Evolutionary conservation across 2,329 filamentous ascomycete species (phyloP), one percentile per base, ranked within the genome.

Genomic region (Cladosporium sp.): DNA sequence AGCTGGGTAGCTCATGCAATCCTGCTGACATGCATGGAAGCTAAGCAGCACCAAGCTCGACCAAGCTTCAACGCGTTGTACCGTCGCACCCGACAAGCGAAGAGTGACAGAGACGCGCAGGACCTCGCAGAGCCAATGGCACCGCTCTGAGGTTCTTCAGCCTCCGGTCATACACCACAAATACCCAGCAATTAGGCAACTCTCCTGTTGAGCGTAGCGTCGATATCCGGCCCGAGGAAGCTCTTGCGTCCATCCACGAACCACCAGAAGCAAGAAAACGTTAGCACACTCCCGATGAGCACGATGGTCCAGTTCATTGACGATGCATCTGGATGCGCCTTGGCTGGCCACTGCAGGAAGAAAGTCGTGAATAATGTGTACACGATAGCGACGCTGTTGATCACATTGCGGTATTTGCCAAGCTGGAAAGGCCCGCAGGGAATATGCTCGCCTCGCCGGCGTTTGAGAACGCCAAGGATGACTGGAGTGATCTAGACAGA

Each of bases 291-390:
- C 8, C 59, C 59, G n/a, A 62, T 52, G 18, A 62, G 28, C 18
- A 62, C 59, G n/a, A 62, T 62, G n/a, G 44, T 62, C 68, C 68
- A 70, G 35, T 70, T 70, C 68, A 70, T 70, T 4, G 65, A 65
- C 10, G 59, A 52, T 11, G 64, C 60, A 18, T 64, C 67, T 5
- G 68, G 65, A 18, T 60, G 26, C 29, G 67, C 58, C 16, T 55
- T 35, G 3, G 65, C 57, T 16, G 68, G 68, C 37, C 68, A 70
- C 62, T 69, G 65, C 23, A 63, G 64, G 31, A 70, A 64, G 16
- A 67, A 62, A 4, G 28, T 50, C n/a, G 59, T 62, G 29, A 62
- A 62, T n/a, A 49, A 52, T 5, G 59, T 62, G 44, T 62, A 86
- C 3, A 76, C 50, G 49, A 74, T 52, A 1, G 73, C 70, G 2